A percentile compares a stretch with the other conserved stretches of the same genome.
Evolutionary conservation across 805 yeast genomes (phyloP).

Genomic region (Brettanomyces anomalus): DNA sequence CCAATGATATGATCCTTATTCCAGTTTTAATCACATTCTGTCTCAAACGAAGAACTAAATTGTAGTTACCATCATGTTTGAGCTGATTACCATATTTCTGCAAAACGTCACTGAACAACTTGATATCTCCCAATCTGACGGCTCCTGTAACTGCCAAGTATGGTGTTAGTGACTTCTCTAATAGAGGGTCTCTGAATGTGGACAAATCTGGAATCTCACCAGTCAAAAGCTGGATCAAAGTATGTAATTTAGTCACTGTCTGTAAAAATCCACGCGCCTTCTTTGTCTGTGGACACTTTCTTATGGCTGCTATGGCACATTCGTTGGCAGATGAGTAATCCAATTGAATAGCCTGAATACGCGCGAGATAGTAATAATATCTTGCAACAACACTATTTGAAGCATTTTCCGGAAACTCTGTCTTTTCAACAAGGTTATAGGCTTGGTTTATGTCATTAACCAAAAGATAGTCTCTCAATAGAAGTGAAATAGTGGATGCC

Average conservation of each 20-base stretch:
- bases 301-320: constrained; percentile 84
- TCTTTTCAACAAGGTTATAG: constrained; percentile 78
- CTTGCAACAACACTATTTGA: constrained; percentile 80
- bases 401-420: constrained; percentile 79
- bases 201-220: constrained; percentile 94
- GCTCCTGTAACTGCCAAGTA: constrained; percentile 85
- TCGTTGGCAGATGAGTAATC: constrained; percentile 89
- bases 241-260: constrained; percentile 79
- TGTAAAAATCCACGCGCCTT: constrained; percentile 83
- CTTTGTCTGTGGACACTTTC: constrained; percentile 90
- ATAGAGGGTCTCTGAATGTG: constrained; percentile 56
- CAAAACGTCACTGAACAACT: constrained; percentile 65
- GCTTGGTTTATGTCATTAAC: constrained; percentile 83
- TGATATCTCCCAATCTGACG: constrained; percentile 85
- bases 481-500: constrained; percentile 77
- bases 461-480: constrained; percentile 70
- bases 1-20: constrained; percentile 81
- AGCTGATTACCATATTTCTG: constrained; percentile 51
- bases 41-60: constrained; percentile 79
- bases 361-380: constrained; percentile 85
- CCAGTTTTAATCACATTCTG: constrained; percentile 98
- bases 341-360: constrained; percentile 82
- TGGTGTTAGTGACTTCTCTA: constrained; percentile 60
- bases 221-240: constrained; percentile 84
- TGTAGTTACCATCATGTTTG: constrained; percentile 70